A percentile compares a stretch with the other conserved stretches of the same genome.
These are phyloP conservation scores for Ceratocystis cacaofunesta DNA, from an alignment of 2,329 filamentous ascomycete genomes.

Conservation along the genomic window DNA sequence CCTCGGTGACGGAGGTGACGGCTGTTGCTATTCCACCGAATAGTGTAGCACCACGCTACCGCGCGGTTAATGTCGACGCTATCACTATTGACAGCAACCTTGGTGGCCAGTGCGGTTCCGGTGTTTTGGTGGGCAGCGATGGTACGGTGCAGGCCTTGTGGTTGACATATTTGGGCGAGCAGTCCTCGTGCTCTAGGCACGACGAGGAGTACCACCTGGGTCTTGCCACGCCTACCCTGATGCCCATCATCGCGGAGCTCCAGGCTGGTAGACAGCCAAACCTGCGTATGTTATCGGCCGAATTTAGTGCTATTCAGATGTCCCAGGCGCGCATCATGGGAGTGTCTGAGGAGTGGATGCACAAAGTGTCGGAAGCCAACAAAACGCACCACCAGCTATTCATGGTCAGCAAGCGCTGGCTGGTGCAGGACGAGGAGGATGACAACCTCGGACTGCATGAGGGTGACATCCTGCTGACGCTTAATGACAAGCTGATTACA, in stretches of 20 bases:
- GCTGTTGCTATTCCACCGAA: slow-evolving; percentile 94
- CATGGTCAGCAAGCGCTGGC: slow-evolving; percentile 86
- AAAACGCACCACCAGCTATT: slow-evolving; percentile 90
- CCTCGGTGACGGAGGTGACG: slow-evolving; percentile 90
- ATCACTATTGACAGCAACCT: slow-evolving; percentile 93
- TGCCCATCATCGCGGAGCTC: slow-evolving; percentile 79
- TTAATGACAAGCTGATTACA: slow-evolving; percentile 87
- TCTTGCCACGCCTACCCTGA: slow-evolving; percentile 70
- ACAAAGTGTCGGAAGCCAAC: slow-evolving; percentile 76
- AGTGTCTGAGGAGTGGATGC: slow-evolving; percentile 88
- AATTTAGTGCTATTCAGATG: slow-evolving; percentile 93
- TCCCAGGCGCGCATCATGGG: slow-evolving; percentile 94
- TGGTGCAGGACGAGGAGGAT: slow-evolving; percentile 38
- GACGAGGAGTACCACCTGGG: slow-evolving; percentile 96
- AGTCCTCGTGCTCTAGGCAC: slow-evolving; percentile 59
- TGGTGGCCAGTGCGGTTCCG: slow-evolving; percentile 81
- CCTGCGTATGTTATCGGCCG: slow-evolving; percentile 80
- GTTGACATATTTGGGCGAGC: slow-evolving; percentile 92
- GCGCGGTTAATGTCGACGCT: slow-evolving; percentile 89
- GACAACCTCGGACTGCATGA: slow-evolving; percentile 45
- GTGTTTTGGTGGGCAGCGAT: slow-evolving; percentile 77
- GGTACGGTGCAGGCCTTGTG: slow-evolving; percentile 90
- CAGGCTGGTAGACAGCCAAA: slow-evolving; percentile 65
- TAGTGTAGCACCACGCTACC: slow-evolving; percentile 76
- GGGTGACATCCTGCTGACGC: slow-evolving; percentile 78